Evolutionary conservation across 176 grass and related monocot genomes (phyloP), one percentile per base, ranked within the genome.

Genomic region (Dendrocalamus sinicus): DNA sequence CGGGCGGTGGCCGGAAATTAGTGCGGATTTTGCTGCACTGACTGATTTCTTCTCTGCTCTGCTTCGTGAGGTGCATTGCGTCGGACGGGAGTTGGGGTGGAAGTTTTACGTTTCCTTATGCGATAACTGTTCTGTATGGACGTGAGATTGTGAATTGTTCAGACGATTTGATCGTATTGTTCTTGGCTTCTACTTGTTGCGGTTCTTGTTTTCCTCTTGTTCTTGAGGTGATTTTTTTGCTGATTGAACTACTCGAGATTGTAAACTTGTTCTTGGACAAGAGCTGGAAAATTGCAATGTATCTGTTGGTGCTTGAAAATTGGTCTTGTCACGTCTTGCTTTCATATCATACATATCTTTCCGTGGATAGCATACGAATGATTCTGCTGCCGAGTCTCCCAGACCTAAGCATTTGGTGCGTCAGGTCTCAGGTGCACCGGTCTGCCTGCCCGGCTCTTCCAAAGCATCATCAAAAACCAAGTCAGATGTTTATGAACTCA

Each of bases 11-110:
- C 78, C 65, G 82, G 55, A 88, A 77, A 43, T 47, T 88, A 15
- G 8, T 71, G 47, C 78, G 73, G 58, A 85, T 82, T 83, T 70
- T 88, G 26, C 57, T 85, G 72, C 86, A 40, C 22, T 86, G 84
- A 88, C 81, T 67, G 64, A 4, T 84, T 90, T 62, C 40, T 78
- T 64, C 65, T 55, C n/a, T 51, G 40, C 62, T 87, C 60, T 59
- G 57, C 59, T 77, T 76, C 72, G 51, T 73, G 65, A 83, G 65
- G 43, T 39, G 82, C 41, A 2, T 79, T 78, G 58, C 55, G 23
- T 8, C 19, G 17, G 22, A 8, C 19, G 24, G 73, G 58, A 53
- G 46, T 75, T 47, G 17, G 1, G 60, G 44, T 63, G 54, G 24
- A 53, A 52, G 55, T 43, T 77, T 13, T 62, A 62, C 30, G 15